Evolutionary conservation across 257 asterid genomes (phyloP).

Genomic region (Solanum arcanum): DNA sequence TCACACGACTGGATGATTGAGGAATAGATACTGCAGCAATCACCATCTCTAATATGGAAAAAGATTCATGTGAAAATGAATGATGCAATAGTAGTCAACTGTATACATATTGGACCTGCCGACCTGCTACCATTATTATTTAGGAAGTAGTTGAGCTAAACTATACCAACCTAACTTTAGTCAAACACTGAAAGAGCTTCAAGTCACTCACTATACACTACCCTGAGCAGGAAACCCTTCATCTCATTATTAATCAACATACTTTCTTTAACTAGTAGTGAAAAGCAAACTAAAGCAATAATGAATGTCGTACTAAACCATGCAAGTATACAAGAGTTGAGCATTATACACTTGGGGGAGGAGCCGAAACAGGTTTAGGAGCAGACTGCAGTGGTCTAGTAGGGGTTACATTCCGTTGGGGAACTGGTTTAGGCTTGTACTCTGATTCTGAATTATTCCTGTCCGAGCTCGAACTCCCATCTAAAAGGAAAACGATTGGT

Average conservation of each 20-base stretch:
- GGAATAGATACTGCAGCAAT: background rate
- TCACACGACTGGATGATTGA: background rate
- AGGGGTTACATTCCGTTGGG: constrained; percentile 44
- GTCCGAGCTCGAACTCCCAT: constrained; percentile 71
- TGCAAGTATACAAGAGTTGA: background rate
- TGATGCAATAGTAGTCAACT: background rate
- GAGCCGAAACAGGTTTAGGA: constrained; percentile 57
- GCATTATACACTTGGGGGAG: constrained; percentile 50
- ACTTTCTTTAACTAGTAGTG: background rate
- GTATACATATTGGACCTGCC: background rate
- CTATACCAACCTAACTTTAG: background rate
- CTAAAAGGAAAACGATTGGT: constrained; percentile 17
- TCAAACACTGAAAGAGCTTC: background rate
- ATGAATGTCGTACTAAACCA: background rate
- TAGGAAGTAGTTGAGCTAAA: background rate
- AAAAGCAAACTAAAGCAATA: background rate
- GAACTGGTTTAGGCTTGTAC: constrained; percentile 50
- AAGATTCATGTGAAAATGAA: background rate
- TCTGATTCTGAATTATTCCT: constrained; percentile 49
- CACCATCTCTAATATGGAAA: background rate
- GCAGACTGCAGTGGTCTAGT: constrained; percentile 59
- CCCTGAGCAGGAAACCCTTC: background rate
- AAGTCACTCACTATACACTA: background rate
- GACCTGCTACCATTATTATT: background rate
- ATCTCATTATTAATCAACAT: background rate